Conservation (phyloP, 1,139 yeast genomes). For the Fermentozyma sake region DNA sequence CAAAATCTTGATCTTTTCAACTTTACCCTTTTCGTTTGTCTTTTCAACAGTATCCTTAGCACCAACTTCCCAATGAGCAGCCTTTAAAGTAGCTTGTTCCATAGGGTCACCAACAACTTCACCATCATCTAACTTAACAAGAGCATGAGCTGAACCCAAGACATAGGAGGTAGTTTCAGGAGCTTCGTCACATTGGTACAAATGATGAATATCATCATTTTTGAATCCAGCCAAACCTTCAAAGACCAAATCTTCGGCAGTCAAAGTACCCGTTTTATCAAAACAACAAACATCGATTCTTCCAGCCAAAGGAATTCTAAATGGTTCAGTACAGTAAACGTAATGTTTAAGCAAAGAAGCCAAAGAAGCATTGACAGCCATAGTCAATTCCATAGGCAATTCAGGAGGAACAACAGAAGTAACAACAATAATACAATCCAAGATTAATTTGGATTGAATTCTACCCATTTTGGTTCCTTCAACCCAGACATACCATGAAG, state of each 20-base stretch:
- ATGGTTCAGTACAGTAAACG: constrained; percentile 97
- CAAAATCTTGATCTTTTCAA: constrained; percentile 62
- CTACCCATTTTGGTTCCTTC: constrained; percentile 97
- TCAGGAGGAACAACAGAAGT: constrained; percentile 99
- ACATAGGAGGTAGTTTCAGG: constrained; percentile 70
- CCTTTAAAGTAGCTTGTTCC: constrained; percentile 94
- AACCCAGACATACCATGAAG: constrained; percentile 98
- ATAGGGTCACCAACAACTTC: constrained; percentile 98
- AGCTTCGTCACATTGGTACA: constrained; percentile 51
- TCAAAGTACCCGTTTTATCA: constrained; percentile 96
- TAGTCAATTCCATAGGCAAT: constrained; percentile 96
- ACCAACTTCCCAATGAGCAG: constrained; percentile 83
- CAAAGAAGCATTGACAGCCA: constrained; percentile 93
- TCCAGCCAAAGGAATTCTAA: constrained; percentile 96
- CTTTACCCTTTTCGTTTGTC: constrained; percentile 27
- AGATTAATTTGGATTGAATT: constrained; percentile 84
- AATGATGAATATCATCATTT: constrained; percentile 48
- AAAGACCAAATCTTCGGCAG: constrained; percentile 93
- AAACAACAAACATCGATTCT: constrained; percentile 97
- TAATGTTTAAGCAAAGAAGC: constrained; percentile 83
- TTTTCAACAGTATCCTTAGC: constrained; percentile 63
- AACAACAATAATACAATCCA: constrained; percentile 91
- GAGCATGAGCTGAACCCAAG: constrained; percentile 94
- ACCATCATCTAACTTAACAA: constrained; percentile 90
- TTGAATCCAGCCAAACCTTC: constrained; percentile 93